Evolutionary conservation across 2,329 filamentous ascomycete species (phyloP).

Genomic region (Ciborinia camelliae): DNA sequence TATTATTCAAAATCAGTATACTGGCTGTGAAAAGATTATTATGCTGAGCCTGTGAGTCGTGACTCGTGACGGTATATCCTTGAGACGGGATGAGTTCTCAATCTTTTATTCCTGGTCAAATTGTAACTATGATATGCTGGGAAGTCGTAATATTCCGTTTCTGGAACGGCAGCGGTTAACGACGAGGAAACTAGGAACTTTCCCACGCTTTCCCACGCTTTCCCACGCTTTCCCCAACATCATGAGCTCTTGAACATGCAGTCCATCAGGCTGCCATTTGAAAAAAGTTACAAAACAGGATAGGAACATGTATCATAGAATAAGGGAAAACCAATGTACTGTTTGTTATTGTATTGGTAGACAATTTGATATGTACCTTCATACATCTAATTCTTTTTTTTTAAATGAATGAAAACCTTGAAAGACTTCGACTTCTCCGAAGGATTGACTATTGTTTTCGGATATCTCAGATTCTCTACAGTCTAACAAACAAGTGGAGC

Average conservation of each 20-base stretch:
- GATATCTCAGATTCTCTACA: conserved; percentile 3
- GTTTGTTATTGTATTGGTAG: neutral
- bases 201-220: conserved; percentile 1
- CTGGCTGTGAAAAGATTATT: neutral
- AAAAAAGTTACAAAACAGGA: neutral
- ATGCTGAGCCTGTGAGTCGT: neutral
- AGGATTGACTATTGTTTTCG: neutral
- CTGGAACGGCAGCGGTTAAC: neutral
- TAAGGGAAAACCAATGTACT: neutral
- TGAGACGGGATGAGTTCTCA: neutral
- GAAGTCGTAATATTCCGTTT: conserved; percentile 10
- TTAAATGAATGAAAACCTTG: neutral
- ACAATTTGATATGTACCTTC: neutral
- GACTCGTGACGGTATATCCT: neutral
- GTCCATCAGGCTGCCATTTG: neutral
- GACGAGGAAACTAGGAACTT: neutral
- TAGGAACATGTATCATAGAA: neutral
- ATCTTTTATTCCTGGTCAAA: neutral
- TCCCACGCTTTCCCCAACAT: neutral
- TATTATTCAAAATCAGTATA: neutral
- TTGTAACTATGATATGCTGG: neutral
- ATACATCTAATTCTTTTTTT: neutral
- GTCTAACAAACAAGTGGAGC: conserved; percentile 5
- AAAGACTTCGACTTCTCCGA: neutral
- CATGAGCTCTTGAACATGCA: conserved; percentile 7